Evolutionary conservation across 371 early-diverging fungal genomes (phyloP).

Genomic region (Syncephalis fuscata): DNA sequence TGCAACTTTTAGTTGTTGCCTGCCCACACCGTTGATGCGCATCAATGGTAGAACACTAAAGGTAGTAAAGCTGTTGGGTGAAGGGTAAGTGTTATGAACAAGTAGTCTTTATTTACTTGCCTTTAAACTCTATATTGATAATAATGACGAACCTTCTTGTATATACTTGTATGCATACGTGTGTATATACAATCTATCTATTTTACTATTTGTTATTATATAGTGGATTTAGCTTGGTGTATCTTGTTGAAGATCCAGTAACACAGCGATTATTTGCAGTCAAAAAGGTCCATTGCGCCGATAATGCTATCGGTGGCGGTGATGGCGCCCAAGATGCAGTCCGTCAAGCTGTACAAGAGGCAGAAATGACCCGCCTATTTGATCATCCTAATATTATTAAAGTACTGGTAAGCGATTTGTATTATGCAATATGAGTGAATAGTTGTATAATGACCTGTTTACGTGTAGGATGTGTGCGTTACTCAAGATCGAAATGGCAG

Average conservation of each 20-base stretch:
- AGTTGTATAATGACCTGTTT: not conserved
- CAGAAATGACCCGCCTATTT: conserved; percentile 40
- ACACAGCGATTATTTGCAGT: conserved; percentile 35
- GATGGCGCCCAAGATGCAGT: conserved; percentile 35
- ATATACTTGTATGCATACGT: not conserved
- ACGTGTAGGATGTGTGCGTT: conserved; percentile 36
- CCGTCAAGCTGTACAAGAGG: conserved; percentile 22
- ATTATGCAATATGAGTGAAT: not conserved
- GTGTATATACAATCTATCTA: not conserved
- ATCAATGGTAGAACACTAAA: conserved; percentile 35
- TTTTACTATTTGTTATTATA: not conserved
- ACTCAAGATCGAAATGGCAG: conserved; percentile 30
- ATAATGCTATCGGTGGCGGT: conserved; percentile 11
- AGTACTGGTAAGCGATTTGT: conserved; percentile 28
- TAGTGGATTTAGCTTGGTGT: conserved; percentile 61
- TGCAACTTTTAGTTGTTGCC: conserved; percentile 29
- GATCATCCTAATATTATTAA: conserved; percentile 49
- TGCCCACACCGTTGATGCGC: conserved; percentile 33
- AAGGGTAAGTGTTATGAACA: conserved; percentile 27
- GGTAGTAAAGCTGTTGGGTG: conserved; percentile 44
- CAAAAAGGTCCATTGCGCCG: conserved; percentile 48
- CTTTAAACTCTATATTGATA: not conserved
- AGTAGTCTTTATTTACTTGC: not conserved
- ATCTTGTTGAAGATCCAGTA: conserved; percentile 40
- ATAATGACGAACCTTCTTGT: too few relatives aligned